Evolutionary conservation across 2,329 filamentous ascomycete genomes (phyloP), one percentile per base, ranked within the genome.

Genomic region (Aspergillus latus): DNA sequence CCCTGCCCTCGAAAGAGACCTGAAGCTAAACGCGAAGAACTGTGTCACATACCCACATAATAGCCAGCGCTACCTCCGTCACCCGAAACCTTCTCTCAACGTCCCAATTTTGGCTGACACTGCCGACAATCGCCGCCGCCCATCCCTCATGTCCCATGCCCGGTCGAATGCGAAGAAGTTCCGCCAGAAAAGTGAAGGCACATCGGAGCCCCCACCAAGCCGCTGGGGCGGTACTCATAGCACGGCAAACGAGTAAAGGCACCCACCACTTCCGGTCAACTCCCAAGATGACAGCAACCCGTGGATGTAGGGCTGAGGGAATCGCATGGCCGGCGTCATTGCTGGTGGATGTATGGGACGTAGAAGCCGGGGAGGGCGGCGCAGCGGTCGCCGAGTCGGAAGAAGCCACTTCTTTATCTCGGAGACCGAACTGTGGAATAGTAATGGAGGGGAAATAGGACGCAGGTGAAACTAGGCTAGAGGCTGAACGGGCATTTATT

Each of bases 241-340:
- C 83, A n/a, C 90, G 85, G 64, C 88, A 86, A 60, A 87, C 78
- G 61, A 91, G 84, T 53, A 93, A 81, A 56, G 87, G 86, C 42
- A 88, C 79, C 70, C 92, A 87, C 87, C 89, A 93, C 59, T 80
- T 80, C 60, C 80, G 80, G 52, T 88, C 85, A n/a, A 94, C 84
- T 50, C 89, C 89, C 46, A 93, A 81, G 32, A 90, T 83, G 65
- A 92, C 88, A 60, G 89, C 89, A 54, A 93, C 85, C 54, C 89
- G 88, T 10, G 89, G 89, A 67, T 92, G 88, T 43, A 91, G 79
- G 51, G 75, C 72, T 37, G 74, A 75, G 10, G 67, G 52, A 44
- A 64, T 54, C 56, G 62, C 46, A 37, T 68, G 67, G 39, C 64
- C 64, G 52, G 63, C 64, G 66, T 72, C 66, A 57, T 65, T 67